Base-by-base conservation (phyloP, 495 filamentous ascomycete species). In the Penicillium lagena region DNA sequence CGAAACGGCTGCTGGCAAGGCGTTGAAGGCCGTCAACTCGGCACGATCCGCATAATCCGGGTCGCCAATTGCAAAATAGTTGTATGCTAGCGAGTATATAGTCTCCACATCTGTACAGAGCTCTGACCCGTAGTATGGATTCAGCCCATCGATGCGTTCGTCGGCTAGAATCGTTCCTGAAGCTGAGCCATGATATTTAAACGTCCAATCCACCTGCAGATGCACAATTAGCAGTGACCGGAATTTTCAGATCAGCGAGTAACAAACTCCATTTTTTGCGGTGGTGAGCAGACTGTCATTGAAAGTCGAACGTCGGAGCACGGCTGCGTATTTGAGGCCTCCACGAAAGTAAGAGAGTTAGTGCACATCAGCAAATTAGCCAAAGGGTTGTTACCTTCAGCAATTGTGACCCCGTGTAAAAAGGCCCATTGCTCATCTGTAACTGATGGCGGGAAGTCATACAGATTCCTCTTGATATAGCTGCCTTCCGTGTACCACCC, bases 11-110 rank as follows among this genome's bases (percentile, higher is more conserved):
- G 70, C 75, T 4, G 81, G 79, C 7, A 82, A 55, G 6, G 76
- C 73, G 40, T 84, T 84, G 60, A 79, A 85, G 8, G 79, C 78
- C 8, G 70, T 67, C 36, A 71, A 55, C 53, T 84, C 81, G 8
- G 72, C 68, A 12, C 66, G 59, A 49, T 83, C 80, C 5, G 78
- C 81, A 43, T 74, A 77, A n/a, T 62, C 43, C 30, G 69, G 69
- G 42, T 74, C 71, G 2, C 70, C 68, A 12, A 72, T 46, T 7
- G 63, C 49, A 12, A 61, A 64, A 44, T 71, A 72, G 29, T 69
- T 50, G 43, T 70, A 74, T 17, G 57, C 59, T 14, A 73, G 51
- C 0, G 70, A 69, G 39, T 63, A 72, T 47, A 74, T 70, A 1
- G 59, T 61, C 55, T 74, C 67, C 7, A 71, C 65, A 7, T 62